Evolutionary conservation across 2,329 filamentous ascomycete genomes (phyloP).

Genomic region (Cryphonectria parasitica): DNA sequence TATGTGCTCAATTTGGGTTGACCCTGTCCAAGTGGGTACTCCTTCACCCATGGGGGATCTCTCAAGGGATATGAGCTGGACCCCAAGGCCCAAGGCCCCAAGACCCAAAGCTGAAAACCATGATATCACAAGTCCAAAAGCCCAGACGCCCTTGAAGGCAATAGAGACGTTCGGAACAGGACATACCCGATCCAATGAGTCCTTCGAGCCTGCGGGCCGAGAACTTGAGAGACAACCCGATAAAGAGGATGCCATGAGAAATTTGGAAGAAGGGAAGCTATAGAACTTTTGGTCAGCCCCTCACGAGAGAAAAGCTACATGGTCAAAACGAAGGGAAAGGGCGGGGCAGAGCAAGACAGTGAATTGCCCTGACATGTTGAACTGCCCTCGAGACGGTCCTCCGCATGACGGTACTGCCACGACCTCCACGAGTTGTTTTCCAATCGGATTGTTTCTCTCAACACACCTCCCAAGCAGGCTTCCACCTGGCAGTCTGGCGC

Average conservation of each 20-base stretch:
- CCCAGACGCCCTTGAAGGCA: not conserved
- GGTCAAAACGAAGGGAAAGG: too few relatives aligned
- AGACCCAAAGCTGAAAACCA: not conserved
- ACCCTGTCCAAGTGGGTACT: not conserved
- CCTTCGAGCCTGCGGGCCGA: not conserved
- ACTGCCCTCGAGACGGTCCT: not conserved
- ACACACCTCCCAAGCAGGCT: not conserved
- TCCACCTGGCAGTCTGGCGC: not conserved
- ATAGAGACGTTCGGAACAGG: not conserved
- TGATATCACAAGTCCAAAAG: not conserved
- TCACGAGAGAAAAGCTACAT: too few relatives aligned
- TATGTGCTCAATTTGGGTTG: not conserved
- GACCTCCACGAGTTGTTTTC: not conserved
- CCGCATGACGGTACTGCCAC: not conserved
- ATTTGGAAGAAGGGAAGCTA: not conserved
- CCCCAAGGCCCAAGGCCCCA: not conserved
- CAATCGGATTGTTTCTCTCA: not conserved
- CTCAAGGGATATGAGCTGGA: slow-evolving; percentile 8
- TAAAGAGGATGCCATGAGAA: not conserved
- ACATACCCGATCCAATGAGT: not conserved
- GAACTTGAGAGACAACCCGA: not conserved
- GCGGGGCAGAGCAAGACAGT: too few relatives aligned
- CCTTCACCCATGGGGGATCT: not conserved
- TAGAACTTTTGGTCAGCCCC: not conserved
- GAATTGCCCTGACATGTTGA: not conserved